phyloP scores from a whole-genome alignment of 176 grass and related monocot species.

The Aegilops sharonensis region DNA sequence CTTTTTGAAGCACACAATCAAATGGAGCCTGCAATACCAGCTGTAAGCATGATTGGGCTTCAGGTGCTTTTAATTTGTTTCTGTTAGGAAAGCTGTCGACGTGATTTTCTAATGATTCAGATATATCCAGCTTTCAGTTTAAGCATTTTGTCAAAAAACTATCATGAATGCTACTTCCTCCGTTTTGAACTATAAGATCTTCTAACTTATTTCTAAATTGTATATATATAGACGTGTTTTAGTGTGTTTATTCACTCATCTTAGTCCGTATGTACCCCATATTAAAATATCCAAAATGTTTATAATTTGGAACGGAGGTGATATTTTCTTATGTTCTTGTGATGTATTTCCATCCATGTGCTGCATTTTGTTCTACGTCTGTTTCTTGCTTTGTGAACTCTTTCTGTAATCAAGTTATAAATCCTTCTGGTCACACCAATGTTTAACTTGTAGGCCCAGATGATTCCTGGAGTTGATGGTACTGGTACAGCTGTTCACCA shows the following conservation, averaged over 20 bases:
- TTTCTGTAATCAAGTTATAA: conserved; percentile 20
- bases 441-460: conserved; percentile 39
- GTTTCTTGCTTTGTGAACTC: conserved; percentile 17
- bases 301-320: too few relatives aligned
- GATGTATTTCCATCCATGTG: background rate
- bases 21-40: conserved; percentile 75
- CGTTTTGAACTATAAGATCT: too few relatives aligned
- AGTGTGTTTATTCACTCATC: too few relatives aligned
- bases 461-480: conserved; percentile 83
- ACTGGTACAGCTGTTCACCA: conserved; percentile 66
- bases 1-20: conserved; percentile 95
- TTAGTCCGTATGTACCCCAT: too few relatives aligned
- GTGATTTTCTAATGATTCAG: background rate
- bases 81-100: background rate
- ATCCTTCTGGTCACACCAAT: background rate
- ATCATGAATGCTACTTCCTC: background rate
- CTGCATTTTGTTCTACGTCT: background rate
- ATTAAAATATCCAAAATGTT: too few relatives aligned
- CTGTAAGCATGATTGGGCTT: conserved; percentile 90
- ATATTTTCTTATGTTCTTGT: background rate
- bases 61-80: conserved; percentile 51
- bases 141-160: background rate
- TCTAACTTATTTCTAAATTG: too few relatives aligned
- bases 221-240: too few relatives aligned
- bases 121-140: background rate